Evolutionary conservation across 345 rosid species (phyloP).

Genomic region (Gynandropsis gynandra): DNA sequence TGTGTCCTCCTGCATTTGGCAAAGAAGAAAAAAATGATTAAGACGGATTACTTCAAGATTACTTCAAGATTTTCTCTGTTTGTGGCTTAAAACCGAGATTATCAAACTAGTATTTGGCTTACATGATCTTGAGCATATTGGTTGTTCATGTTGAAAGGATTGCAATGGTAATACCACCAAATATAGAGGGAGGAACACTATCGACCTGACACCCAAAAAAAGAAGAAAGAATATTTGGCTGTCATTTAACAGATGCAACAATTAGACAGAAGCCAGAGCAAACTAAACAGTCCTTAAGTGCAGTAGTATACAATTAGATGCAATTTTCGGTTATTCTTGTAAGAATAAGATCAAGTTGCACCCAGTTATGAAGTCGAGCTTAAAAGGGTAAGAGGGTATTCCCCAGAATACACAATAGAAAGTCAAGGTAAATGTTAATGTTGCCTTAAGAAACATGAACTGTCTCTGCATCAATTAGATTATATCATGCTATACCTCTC

Average conservation of each 20-base stretch:
- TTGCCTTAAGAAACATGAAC: no score
- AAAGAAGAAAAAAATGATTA: constrained; percentile 7
- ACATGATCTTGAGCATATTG: constrained; percentile 41
- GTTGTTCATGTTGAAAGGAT: constrained; percentile 49
- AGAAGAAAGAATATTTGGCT: neutral
- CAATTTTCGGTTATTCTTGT: no score
- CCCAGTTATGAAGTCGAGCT: no score
- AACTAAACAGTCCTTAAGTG: neutral
- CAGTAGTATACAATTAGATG: no score
- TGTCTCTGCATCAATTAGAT: no score
- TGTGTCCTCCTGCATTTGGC: constrained; percentile 51
- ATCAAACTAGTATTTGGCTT: constrained; percentile 35
- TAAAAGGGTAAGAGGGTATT: no score
- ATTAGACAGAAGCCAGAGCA: neutral
- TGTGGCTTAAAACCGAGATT: neutral
- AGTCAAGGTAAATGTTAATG: no score
- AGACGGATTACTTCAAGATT: neutral
- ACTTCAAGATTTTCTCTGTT: neutral
- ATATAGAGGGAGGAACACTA: neutral
- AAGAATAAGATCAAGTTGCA: no score
- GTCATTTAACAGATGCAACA: constrained; percentile 2
- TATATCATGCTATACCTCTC: no score
- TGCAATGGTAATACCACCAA: neutral
- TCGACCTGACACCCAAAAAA: constrained; percentile 16
- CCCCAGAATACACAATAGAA: no score